Conservation (phyloP, 306 rosid species). For the Pyrus communis region DNA sequence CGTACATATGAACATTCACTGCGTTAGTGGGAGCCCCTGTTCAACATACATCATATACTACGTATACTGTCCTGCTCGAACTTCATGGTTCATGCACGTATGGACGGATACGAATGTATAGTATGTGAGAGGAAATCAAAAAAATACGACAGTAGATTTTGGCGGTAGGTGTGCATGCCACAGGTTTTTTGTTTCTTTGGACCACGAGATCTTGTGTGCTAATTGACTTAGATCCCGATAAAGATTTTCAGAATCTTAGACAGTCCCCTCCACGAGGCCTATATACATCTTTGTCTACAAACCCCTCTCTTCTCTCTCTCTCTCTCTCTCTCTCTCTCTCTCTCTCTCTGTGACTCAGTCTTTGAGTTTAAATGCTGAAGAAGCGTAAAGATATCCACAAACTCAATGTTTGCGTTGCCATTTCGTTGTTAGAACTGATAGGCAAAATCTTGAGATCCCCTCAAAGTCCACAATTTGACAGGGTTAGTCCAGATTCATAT, state of each 20-base stretch:
- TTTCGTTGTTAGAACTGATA: conserved; percentile 1
- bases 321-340: neutral
- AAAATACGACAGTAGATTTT: neutral
- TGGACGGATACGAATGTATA: neutral
- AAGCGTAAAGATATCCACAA: neutral
- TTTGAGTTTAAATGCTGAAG: neutral
- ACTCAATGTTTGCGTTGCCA: neutral
- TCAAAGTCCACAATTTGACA: conserved; percentile 9
- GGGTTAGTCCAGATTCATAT: neutral
- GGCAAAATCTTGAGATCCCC: neutral
- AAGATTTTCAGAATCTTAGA: conserved; percentile 58
- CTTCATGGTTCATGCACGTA: conserved; percentile 13
- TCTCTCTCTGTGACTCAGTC: neutral
- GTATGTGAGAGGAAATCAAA: neutral
- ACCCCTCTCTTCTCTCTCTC: neutral
- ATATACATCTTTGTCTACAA: neutral
- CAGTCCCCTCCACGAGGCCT: conserved; percentile 32
- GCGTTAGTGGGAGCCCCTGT: too few species aligned
- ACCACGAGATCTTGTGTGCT: conserved; percentile 42
- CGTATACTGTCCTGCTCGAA: neutral
- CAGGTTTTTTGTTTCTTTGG: conserved; percentile 5
- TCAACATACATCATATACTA: too few species aligned
- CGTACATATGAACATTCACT: too few species aligned
- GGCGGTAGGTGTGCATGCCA: conserved; percentile 10
- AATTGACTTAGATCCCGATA: conserved; percentile 47